These are phyloP conservation scores for Trypanosoma scelopori DNA, from an alignment of 208 protist genomes.

Conservation along the genomic window DNA sequence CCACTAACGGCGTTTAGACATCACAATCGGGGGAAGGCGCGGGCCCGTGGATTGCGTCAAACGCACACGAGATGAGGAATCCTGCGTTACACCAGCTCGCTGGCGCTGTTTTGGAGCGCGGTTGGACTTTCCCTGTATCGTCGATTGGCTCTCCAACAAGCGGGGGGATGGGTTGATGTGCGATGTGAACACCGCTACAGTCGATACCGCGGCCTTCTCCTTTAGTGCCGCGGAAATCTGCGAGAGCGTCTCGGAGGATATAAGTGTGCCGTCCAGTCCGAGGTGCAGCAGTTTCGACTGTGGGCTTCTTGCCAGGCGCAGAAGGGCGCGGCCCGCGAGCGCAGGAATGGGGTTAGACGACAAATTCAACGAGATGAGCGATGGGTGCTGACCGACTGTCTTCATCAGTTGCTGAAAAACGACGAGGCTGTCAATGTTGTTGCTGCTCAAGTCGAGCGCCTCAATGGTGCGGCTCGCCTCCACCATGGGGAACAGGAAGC, in stretches of 20 bases:
- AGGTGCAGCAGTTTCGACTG: slow-evolving; percentile 52
- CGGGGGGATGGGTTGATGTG: slow-evolving; percentile 9
- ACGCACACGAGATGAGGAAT: not conserved
- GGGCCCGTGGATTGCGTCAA: not conserved
- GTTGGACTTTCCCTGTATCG: not conserved
- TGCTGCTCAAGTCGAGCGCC: slow-evolving; percentile 67
- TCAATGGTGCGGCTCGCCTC: slow-evolving; percentile 48
- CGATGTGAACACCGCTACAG: slow-evolving; percentile 5
- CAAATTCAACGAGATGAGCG: slow-evolving; percentile 57
- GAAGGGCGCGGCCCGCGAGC: slow-evolving; percentile 63
- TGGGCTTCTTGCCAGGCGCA: slow-evolving; percentile 70
- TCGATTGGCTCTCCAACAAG: not conserved
- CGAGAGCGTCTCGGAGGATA: slow-evolving; percentile 49
- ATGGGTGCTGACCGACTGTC: slow-evolving; percentile 48
- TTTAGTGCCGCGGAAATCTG: slow-evolving; percentile 64
- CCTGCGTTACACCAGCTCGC: not conserved
- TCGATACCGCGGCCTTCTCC: slow-evolving; percentile 39
- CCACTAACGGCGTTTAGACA: slow-evolving; percentile 5
- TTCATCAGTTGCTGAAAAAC: slow-evolving; percentile 68
- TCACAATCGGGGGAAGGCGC: slow-evolving; percentile 24
- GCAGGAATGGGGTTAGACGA: slow-evolving; percentile 80
- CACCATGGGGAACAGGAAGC: slow-evolving; percentile 73
- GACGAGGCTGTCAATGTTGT: slow-evolving; percentile 72
- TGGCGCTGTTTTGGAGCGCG: not conserved
- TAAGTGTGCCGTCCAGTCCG: slow-evolving; percentile 57